These are phyloP conservation scores for Platanthera guangdongensis DNA, from an alignment of 106 monocot species.

Conservation along the genomic window DNA sequence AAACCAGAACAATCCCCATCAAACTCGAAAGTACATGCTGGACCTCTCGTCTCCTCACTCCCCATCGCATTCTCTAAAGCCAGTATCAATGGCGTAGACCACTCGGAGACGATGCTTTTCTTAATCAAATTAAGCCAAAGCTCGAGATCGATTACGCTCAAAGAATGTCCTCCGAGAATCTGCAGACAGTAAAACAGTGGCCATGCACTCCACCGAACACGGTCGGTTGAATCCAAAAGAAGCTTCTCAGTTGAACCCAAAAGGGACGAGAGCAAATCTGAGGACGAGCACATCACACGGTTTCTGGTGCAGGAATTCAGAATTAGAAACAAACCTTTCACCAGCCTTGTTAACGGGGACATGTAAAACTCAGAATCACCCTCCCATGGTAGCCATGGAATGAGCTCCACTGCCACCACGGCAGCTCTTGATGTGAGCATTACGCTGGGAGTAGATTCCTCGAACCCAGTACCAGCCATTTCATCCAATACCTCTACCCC, in stretches of 20 bases:
- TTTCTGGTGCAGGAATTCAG: conserved; percentile 67
- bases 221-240: conserved; percentile 13
- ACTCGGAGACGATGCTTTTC: conserved; percentile 40
- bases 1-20: conserved; percentile 95
- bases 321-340: conserved; percentile 49
- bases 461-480: neutral
- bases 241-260: conserved; percentile 49
- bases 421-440: conserved; percentile 75
- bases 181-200: conserved; percentile 65
- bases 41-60: conserved; percentile 68
- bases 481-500: conserved; percentile 63
- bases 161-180: conserved; percentile 67
- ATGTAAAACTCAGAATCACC: conserved; percentile 42
- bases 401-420: conserved; percentile 46
- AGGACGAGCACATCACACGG: conserved; percentile 72
- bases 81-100: conserved; percentile 52
- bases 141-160: conserved; percentile 60
- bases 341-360: conserved; percentile 72
- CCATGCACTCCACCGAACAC: conserved; percentile 41
- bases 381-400: conserved; percentile 55
- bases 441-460: conserved; percentile 38
- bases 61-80: conserved; percentile 78
- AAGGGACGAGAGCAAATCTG: conserved; percentile 52
- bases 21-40: conserved; percentile 71
- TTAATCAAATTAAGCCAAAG: conserved; percentile 61